Evolutionary conservation across 129 eudicot species (phyloP), one percentile per base, ranked within the genome.

Genomic region (Dittrichia graveolens): DNA sequence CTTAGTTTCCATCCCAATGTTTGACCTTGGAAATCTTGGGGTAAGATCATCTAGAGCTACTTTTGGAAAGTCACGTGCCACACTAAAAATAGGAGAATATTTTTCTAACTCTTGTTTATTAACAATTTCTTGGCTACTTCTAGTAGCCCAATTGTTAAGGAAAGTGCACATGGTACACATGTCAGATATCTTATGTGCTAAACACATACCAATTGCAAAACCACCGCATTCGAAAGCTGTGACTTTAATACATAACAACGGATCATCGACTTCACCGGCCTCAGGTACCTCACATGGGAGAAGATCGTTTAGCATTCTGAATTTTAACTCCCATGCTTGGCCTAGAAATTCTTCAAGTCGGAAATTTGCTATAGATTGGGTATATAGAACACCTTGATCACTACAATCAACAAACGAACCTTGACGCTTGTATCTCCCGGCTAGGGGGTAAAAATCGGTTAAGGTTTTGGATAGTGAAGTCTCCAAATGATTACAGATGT

Each of bases 161-260:
- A 80, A 69, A 0, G 44, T 41, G 68, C 44, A 43, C 24, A 68
- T 14, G 0, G 72, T 41, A n/a, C 42, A 15, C 15, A 54, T 55
- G n/a, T 80, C 84, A 3, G 13, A 48, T 61, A 75, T 11, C 19
- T 74, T 75, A 48, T 80, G 80, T 6, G 84, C 62, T 37, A 74
- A 58, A 47, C 76, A 69, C 65, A 59, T 59, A 59, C 65, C 65
- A 19, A 59, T 59, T 35, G 65, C 65, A 59, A 59, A 35, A 19
- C 65, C 44, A 5, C 65, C 65, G 7, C 43, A 34, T 42, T 59
- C 65, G 1, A 50, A 50, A 50, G 9, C 14, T 3, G 24, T n/a
- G 56, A 50, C 56, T 50, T 50, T 16, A 39, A 74, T 15, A 6
- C 24, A 8, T 7, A 79, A 44, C 40, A 77, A 37, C 34, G 81